Percentiles rank a stretch among this genome's conserved stretches.
Conservation (phyloP, 1,284 basidiomycete species). For the Mycosarcoma mackinlayi region DNA sequence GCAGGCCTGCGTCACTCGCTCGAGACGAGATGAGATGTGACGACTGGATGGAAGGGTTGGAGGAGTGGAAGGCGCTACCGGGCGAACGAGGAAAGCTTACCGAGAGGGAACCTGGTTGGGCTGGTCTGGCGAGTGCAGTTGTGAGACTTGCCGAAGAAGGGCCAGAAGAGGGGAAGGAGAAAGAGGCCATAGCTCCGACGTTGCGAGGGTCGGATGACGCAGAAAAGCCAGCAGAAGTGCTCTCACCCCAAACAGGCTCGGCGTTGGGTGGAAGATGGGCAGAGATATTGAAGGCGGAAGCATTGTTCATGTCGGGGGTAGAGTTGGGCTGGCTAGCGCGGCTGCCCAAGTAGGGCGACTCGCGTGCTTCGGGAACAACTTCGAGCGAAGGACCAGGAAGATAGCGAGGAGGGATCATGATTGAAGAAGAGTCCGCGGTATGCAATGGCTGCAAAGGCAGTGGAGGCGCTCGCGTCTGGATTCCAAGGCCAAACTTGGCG, state of each 20-base stretch:
- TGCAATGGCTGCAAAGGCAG: conserved; percentile 6
- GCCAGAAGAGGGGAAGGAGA: conserved; percentile 26
- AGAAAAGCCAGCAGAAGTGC: conserved; percentile 7
- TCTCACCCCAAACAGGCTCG: conserved; percentile 47
- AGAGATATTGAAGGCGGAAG: conserved; percentile 22
- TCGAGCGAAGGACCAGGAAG: conserved; percentile 20
- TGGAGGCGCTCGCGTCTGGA: conserved; percentile 15
- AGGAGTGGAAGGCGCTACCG: conserved; percentile 25
- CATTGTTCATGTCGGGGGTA: conserved; percentile 10
- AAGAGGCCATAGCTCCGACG: conserved; percentile 25
- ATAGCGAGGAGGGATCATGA: conserved; percentile 10
- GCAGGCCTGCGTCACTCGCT: conserved; percentile 21
- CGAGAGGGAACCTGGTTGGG: conserved; percentile 5
- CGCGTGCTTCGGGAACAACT: conserved; percentile 33
- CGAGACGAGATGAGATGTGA: conserved; percentile 11
- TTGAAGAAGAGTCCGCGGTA: conserved; percentile 4
- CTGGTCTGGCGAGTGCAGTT: not conserved
- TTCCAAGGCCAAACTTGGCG: conserved; percentile 31
- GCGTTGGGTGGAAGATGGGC: conserved; percentile 20
- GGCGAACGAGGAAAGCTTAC: conserved; percentile 17
- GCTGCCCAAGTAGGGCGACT: conserved; percentile 31
- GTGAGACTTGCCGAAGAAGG: conserved; percentile 7
- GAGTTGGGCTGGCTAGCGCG: conserved; percentile 20
- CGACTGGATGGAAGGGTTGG: conserved; percentile 37
- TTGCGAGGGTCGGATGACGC: conserved; percentile 2